Evolutionary conservation across 768 basidiomycete species (phyloP).

Genomic region (Panellus pusillus): DNA sequence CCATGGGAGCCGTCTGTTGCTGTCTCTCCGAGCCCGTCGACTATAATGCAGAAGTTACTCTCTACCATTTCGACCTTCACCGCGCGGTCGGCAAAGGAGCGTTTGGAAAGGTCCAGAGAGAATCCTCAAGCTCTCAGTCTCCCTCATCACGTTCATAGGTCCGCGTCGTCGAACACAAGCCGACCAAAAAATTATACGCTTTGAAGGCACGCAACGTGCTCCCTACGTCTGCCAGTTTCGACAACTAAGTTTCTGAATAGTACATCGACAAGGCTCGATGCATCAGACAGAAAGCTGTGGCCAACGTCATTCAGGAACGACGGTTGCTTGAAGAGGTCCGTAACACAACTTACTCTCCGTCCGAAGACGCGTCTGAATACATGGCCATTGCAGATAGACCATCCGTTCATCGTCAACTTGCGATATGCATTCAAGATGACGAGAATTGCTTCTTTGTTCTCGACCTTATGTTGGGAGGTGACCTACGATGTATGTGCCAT

Average conservation of each 20-base stretch:
- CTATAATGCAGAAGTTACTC: slow-evolving; percentile 80
- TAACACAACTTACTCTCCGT: slow-evolving; percentile 2
- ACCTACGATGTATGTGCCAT: slow-evolving; percentile 76
- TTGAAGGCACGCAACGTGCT: slow-evolving; percentile 43
- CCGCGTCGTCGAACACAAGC: slow-evolving; percentile 95
- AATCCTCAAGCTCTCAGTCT: slow-evolving; percentile 7
- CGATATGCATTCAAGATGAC: slow-evolving; percentile 98
- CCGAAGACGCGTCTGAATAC: slow-evolving; percentile 1
- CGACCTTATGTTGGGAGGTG: slow-evolving; percentile 95
- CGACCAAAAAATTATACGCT: slow-evolving; percentile 87
- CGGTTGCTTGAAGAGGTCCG: slow-evolving; percentile 87
- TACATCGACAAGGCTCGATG: slow-evolving; percentile 97
- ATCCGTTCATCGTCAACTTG: slow-evolving; percentile 86
- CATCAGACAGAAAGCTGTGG: slow-evolving; percentile 87
- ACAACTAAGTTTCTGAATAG: not conserved
- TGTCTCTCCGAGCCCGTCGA: slow-evolving; percentile 78
- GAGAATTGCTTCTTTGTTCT: slow-evolving; percentile 97
- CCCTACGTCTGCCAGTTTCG: too few species aligned
- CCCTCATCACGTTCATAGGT: slow-evolving; percentile 52
- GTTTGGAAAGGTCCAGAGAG: slow-evolving; percentile 84
- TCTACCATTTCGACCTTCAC: slow-evolving; percentile 96
- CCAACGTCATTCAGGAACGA: slow-evolving; percentile 93
- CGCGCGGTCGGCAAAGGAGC: slow-evolving; percentile 96
- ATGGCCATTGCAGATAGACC: slow-evolving; percentile 62
- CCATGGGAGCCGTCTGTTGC: slow-evolving; percentile 55